Evolutionary conservation across 176 grass and related monocot genomes (phyloP).

Genomic region (Stipa capillata): DNA sequence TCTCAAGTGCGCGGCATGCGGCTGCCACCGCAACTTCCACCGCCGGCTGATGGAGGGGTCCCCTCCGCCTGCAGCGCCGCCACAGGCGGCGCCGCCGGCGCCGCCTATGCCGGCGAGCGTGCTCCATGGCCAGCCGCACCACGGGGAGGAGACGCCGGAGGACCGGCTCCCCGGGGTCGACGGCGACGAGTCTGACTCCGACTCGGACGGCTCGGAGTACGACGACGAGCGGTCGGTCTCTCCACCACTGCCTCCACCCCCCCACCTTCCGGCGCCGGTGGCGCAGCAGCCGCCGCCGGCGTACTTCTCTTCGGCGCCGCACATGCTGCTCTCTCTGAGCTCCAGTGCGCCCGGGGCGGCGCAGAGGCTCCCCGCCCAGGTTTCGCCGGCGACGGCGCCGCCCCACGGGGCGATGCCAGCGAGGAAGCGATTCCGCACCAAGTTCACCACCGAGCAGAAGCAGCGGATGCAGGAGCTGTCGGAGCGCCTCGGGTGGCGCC

Average conservation of each 20-base stretch:
- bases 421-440: slow-evolving; percentile 80
- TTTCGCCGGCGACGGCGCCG: background rate
- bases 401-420: background rate
- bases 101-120: background rate
- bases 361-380: background rate
- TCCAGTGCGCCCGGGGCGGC: slow-evolving; percentile 2
- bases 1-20: slow-evolving; percentile 71
- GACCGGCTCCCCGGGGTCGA: slow-evolving; percentile 25
- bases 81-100: background rate
- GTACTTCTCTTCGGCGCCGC: slow-evolving; percentile 47
- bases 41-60: slow-evolving; percentile 34
- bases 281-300: slow-evolving; percentile 19
- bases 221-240: slow-evolving; percentile 41
- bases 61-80: background rate
- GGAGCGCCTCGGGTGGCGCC: slow-evolving; percentile 73
- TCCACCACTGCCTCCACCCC: slow-evolving; percentile 5
- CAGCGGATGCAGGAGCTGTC: slow-evolving; percentile 81
- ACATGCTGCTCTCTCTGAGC: slow-evolving; percentile 70
- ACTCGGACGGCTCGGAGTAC: slow-evolving; percentile 42
- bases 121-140: slow-evolving; percentile 7
- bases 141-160: slow-evolving; percentile 20
- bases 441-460: slow-evolving; percentile 84
- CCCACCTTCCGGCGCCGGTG: slow-evolving; percentile 20
- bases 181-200: slow-evolving; percentile 34
- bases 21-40: slow-evolving; percentile 94